Evolutionary conservation across 176 grass and related monocot species (phyloP).

Genomic region (Phoenix roebelenii): DNA sequence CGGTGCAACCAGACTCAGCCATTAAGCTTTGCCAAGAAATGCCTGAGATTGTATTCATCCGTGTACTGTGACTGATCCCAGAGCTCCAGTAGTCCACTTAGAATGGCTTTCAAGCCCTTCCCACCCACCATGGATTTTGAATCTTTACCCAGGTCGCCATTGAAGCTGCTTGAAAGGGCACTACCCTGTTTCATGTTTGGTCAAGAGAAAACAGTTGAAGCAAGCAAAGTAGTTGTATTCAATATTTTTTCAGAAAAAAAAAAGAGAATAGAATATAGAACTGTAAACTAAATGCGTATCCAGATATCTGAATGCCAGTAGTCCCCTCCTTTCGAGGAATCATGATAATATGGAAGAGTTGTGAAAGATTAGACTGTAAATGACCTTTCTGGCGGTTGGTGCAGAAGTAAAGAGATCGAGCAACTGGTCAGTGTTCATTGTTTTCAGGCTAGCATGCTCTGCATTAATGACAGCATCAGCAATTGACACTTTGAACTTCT

Average conservation of each 20-base stretch:
- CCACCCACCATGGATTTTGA: conserved; percentile 43
- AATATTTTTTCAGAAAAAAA: too few relatives aligned
- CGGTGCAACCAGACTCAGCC: conserved; percentile 34
- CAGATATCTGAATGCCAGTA: too few relatives aligned
- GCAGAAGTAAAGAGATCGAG: conserved; percentile 91
- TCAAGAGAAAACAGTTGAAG: conserved; percentile 16
- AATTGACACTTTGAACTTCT: conserved; percentile 93
- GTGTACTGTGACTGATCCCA: conserved; percentile 95
- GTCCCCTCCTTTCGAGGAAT: too few relatives aligned
- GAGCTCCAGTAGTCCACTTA: conserved; percentile 68
- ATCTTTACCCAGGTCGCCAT: conserved; percentile 32
- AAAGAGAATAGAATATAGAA: too few relatives aligned
- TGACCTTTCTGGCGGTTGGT: conserved; percentile 66
- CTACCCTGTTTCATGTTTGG: conserved; percentile 32
- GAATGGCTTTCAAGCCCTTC: conserved; percentile 77
- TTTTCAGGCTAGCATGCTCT: conserved; percentile 83
- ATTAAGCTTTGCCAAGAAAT: conserved; percentile 71
- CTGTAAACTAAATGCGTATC: too few relatives aligned
- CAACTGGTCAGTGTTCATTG: conserved; percentile 92
- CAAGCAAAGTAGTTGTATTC: neutral
- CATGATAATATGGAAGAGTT: too few relatives aligned
- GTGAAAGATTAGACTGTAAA: neutral
- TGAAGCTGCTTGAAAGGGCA: conserved; percentile 34
- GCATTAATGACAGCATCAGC: conserved; percentile 89
- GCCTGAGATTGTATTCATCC: conserved; percentile 75